A percentile compares a stretch with the other conserved stretches of the same genome.
Conservation (phyloP, 805 yeast genomes). For the Zygosaccharomyces bisporus region DNA sequence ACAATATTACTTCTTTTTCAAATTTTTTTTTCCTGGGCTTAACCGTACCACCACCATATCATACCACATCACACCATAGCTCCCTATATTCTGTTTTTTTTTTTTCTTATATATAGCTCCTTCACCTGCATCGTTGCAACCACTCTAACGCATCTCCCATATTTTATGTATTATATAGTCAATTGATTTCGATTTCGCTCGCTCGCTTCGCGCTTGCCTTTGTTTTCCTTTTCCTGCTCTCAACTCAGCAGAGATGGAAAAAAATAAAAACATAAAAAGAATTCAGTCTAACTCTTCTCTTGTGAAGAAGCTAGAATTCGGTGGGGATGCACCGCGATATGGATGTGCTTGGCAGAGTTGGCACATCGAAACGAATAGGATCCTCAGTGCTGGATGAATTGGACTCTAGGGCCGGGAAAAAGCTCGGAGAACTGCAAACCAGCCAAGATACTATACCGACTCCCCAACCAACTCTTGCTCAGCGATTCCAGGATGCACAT, state of each 20-base stretch:
- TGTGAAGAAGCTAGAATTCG: neutral
- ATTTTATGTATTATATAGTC: neutral
- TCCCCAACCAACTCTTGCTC: neutral
- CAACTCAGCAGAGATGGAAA: neutral
- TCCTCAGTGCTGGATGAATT: constrained; percentile 35
- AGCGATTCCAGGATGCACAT: constrained; percentile 23
- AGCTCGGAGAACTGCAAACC: constrained; percentile 16
- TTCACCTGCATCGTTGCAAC: constrained; percentile 5
- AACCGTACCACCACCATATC: neutral
- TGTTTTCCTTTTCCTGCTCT: neutral
- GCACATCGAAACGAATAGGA: constrained; percentile 36
- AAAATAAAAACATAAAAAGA: constrained; percentile 1
- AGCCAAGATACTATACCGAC: constrained; percentile 7
- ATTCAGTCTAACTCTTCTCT: neutral
- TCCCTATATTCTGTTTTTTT: neutral
- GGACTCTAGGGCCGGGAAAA: constrained; percentile 34
- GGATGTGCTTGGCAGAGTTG: constrained; percentile 22
- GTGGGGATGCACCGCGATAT: constrained; percentile 6
- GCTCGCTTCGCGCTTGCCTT: neutral
- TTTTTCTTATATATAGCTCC: neutral
- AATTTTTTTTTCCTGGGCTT: neutral
- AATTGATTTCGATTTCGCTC: neutral
- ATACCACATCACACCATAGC: neutral
- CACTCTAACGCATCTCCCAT: constrained; percentile 3
- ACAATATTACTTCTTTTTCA: neutral